Evolutionary conservation across 495 filamentous ascomycete genomes (phyloP), one percentile per base, ranked within the genome.

Genomic region (Apodospora peruviana): DNA sequence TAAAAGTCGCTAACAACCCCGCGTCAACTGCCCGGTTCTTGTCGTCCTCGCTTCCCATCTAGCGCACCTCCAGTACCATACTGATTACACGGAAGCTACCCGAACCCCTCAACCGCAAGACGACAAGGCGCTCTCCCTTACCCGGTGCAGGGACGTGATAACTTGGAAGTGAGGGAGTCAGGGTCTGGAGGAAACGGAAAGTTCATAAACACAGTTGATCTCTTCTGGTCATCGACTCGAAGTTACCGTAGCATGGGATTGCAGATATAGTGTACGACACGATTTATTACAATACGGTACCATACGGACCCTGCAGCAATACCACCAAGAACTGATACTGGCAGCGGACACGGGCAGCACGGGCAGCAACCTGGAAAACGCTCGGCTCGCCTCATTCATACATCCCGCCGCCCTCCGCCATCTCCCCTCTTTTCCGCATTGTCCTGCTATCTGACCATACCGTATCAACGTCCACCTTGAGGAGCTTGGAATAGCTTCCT

Each of bases 321-420:
- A 5, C 16, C 10, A 9, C 36, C 10, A 17, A 14, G 12, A 45
- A 14, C 29, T n/a, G 5, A 4, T 32, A 21, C 9, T 20, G 41
- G 39, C 20, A 22, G 4, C 12, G 7, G 9, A 12, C 22, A 4
- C 1, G 20, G 18, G 27, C 47, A 16, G 25, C 32, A 37, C 10
- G 9, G 8, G 20, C 39, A 43, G 18, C 35, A 32, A 24, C 19
- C 23, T 17, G 22, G 42, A 35, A 32, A 8, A 19, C 23, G 22
- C 47, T 54, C 50, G 55, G 55, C 51, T 54, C 47, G 55, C 55
- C 51, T 34, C 47, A 53, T 58, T 51, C 44, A 58, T 52, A 53
- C 55, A 58, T 58, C 45, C 48, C 54, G 55, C 50, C 34, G 51
- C 45, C 40, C 54, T 41, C 48, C 54, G 55, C 50, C 34, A 54